These are phyloP conservation scores for Linnemannia hyalina DNA, from an alignment of 192 early-diverging fungal species.

Conservation along the genomic window DNA sequence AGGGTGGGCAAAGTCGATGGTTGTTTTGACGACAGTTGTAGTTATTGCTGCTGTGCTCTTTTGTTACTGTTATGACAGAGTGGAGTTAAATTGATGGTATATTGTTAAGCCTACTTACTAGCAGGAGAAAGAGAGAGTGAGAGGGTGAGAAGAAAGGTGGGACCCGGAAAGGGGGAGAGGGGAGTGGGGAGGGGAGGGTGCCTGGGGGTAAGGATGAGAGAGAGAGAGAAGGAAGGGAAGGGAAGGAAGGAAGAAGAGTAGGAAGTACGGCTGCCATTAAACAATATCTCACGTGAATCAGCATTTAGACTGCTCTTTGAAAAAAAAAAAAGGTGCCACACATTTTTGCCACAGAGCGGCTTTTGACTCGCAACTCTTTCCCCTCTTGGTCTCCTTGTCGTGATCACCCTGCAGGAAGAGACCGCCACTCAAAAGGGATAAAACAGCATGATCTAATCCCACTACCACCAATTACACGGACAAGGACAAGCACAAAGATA, in stretches of 20 bases:
- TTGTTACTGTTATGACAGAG: background rate
- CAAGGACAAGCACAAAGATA: background rate
- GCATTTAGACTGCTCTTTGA: background rate
- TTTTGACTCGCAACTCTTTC: background rate
- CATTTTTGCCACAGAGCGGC: too few relatives aligned
- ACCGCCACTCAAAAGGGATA: background rate
- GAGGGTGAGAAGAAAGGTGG: background rate
- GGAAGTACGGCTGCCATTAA: background rate
- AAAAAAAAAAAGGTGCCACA: too few relatives aligned
- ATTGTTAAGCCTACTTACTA: background rate
- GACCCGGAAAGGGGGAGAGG: background rate
- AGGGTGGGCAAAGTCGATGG: background rate
- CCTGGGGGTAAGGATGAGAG: background rate
- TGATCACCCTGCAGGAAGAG: background rate
- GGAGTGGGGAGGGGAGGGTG: background rate
- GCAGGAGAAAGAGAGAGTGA: constrained; percentile 3
- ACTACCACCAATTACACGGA: background rate
- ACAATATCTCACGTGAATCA: background rate
- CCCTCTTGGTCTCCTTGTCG: background rate
- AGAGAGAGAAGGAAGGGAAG: background rate
- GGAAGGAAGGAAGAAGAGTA: background rate
- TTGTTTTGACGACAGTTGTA: background rate
- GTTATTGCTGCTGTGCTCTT: background rate
- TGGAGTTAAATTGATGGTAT: background rate
- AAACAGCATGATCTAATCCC: constrained; percentile 1